Evolutionary conservation across 176 grass and related monocot genomes (phyloP).

Genomic region (Guadua angustifolia): DNA sequence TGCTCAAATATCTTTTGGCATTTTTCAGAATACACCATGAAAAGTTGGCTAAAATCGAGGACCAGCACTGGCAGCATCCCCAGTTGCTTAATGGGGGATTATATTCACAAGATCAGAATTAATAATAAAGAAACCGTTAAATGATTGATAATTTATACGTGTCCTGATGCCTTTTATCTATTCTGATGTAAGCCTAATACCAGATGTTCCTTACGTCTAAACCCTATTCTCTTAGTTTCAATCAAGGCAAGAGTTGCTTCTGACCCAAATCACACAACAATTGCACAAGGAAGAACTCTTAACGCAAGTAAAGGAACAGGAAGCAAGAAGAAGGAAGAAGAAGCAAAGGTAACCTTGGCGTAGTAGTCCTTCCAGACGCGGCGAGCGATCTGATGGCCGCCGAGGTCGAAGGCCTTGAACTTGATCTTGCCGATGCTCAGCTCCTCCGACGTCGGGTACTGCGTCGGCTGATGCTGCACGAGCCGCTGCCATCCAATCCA

Average conservation of each 20-base stretch:
- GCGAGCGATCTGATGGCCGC: constrained; percentile 70
- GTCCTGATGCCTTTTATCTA: too few relatives aligned
- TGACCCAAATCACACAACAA: too few relatives aligned
- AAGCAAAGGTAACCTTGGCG: constrained; percentile 48
- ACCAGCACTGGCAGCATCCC: neutral
- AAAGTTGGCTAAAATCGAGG: neutral
- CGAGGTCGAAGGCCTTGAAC: constrained; percentile 76
- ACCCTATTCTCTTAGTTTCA: too few relatives aligned
- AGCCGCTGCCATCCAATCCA: constrained; percentile 48
- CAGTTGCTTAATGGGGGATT: neutral
- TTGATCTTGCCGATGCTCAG: constrained; percentile 81
- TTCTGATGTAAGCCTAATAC: too few relatives aligned
- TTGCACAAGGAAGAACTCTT: too few relatives aligned
- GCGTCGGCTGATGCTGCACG: constrained; percentile 75
- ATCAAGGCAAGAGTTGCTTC: too few relatives aligned
- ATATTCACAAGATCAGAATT: neutral
- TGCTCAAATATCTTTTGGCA: too few relatives aligned
- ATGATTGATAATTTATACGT: too few relatives aligned
- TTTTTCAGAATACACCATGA: neutral
- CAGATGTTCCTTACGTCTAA: too few relatives aligned
- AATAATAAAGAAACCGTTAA: too few relatives aligned
- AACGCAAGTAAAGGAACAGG: too few relatives aligned
- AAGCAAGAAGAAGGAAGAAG: too few relatives aligned
- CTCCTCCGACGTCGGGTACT: constrained; percentile 74
- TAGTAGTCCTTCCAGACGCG: constrained; percentile 81